These are phyloP conservation scores for Aspergillus flavus DNA, from an alignment of 2,329 filamentous ascomycete genomes.

Conservation along the genomic window DNA sequence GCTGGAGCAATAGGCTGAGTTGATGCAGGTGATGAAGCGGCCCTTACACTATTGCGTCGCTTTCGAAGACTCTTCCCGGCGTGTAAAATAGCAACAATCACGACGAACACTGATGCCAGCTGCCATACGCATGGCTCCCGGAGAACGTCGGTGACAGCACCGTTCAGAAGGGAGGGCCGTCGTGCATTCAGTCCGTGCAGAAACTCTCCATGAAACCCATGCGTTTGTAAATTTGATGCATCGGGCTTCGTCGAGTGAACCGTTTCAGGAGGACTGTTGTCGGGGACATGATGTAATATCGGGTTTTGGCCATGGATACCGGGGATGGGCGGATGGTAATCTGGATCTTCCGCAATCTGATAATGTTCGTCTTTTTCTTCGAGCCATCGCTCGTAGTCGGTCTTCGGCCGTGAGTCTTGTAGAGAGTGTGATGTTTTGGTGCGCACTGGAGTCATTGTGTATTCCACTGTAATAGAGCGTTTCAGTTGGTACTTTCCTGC, in stretches of 20 bases:
- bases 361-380: not conserved
- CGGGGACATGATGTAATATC: not conserved
- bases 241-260: not conserved
- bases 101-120: not conserved
- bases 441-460: no score
- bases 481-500: no score
- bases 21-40: no score
- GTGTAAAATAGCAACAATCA: not conserved
- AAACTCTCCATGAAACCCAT: not conserved
- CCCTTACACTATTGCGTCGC: accelerated
- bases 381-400: not conserved
- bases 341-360: not conserved
- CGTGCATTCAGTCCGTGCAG: not conserved
- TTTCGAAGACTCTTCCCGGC: not conserved
- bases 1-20: no score
- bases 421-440: no score
- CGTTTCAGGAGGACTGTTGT: not conserved
- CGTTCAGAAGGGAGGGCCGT: no score
- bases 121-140: not conserved
- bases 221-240: not conserved
- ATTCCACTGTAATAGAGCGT: no score
- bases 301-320: not conserved
- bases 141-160: not conserved
- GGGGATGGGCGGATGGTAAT: not conserved
- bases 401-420: not conserved